Conservation (phyloP, 108 stramenopile genomes). For the Skeletonema potamos region DNA sequence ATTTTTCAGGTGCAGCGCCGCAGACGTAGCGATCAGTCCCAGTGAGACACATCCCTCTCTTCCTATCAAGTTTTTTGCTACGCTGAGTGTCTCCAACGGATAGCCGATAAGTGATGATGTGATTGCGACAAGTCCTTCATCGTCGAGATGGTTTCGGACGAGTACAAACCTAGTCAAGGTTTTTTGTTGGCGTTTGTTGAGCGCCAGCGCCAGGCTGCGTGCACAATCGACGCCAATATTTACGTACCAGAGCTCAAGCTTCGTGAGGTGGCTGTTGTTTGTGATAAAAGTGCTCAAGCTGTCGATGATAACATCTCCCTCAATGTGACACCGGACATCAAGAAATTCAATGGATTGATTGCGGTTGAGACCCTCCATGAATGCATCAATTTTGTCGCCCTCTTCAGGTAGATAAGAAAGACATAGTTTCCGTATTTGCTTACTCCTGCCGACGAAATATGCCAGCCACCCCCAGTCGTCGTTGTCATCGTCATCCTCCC, state of each 20-base stretch:
- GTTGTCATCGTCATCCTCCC: background rate
- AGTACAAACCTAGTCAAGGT: background rate
- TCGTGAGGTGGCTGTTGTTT: background rate
- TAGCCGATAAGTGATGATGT: background rate
- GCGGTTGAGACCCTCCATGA: background rate
- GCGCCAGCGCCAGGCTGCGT: background rate
- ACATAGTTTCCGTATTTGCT: background rate
- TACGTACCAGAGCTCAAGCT: background rate
- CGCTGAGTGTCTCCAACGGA: background rate
- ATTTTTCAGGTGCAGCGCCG: background rate
- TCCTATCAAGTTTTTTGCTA: background rate
- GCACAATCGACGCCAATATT: background rate
- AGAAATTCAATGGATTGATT: background rate
- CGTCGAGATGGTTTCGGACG: background rate
- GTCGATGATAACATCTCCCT: background rate
- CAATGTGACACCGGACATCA: background rate
- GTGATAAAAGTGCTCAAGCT: background rate
- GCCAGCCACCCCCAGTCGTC: slow-evolving; percentile 7
- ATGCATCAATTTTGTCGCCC: background rate
- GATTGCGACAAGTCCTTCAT: background rate
- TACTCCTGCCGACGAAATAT: slow-evolving; percentile 3
- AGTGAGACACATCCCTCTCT: background rate
- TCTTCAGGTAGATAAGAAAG: background rate
- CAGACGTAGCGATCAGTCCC: background rate
- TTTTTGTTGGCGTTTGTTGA: background rate